Evolutionary conservation across 192 early-diverging fungal species (phyloP), one percentile per base, ranked within the genome.

Genomic region (Coemansia sp.): DNA sequence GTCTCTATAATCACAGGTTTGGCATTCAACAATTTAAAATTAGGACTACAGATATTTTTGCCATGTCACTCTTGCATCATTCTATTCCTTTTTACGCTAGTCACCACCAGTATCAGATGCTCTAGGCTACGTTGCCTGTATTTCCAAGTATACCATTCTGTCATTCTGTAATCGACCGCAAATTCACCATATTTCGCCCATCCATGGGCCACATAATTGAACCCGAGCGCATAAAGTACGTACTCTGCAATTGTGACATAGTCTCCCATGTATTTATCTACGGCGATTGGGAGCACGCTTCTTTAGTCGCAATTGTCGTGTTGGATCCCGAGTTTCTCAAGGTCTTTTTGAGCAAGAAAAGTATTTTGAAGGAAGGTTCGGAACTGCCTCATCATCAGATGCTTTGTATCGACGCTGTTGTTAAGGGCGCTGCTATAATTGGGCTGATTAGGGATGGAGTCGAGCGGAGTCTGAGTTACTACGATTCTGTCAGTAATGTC

Each of bases 101-200:
- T 29, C 27, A 2, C 27, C 27, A 29, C 27, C 27, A 29, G 27
- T 29, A 29, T 29, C 27, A 29, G 27, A 29, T 29, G 27, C 27
- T 29, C 27, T 29, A 29, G 27, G 27, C 27, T 29, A 29, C 27
- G 27, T 29, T 29, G 27, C 27, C 27, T 29, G 27, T 29, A 29
- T 29, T 29, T 29, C 27, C 27, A 29, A 29, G 27, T 29, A 29
- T 29, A 29, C 27, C 27, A 29, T 29, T 24, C 24, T 24, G 24
- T 24, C 24, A 24, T 24, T 29, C 27, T 29, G 90, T 98, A 47
- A 97, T 98, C 75, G 97, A 98, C 80, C 90, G 97, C 68, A 93
- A 91, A 76, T 97, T 96, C 91, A 97, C 96, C 79, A 88, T 98
- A 47, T 92, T 99, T 76, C 96, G 94, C 76, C 84, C 96, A 64